Evolutionary conservation across 176 grass and related monocot species (phyloP), one percentile per base, ranked within the genome.

Genomic region (Zizania latifolia): DNA sequence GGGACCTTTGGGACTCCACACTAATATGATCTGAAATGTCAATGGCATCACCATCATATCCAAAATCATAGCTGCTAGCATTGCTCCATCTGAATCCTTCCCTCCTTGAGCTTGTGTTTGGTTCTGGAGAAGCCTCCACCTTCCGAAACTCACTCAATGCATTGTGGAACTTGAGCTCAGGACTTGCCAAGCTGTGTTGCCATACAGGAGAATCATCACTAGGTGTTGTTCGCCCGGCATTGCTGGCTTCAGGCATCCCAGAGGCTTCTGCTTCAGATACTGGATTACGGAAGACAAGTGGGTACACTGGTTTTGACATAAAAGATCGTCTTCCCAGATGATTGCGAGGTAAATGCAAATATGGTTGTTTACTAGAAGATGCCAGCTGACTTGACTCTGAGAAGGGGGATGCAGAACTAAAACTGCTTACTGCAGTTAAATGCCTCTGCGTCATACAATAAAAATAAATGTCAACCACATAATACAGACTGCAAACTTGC

Each of bases 31-130:
- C 96, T 30, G 75, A 68, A 35, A 94, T 88, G 64, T 99, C 96
- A 85, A 89, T 80, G 11, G 75, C 81, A 72, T 99, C 89, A 13
- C 91, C 89, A 23, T 99, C 96, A 36, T 90, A 95, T 66, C 89
- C 86, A 81, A 97, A 89, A 61, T 98, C 90, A 64, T 92, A 94
- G 70, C 89, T 95, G 58, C 96, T 95, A 17, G 92, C 86, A 58
- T 92, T 95, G 79, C 96, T 95, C 96, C 92, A 99, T 78, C 96
- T 86, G 59, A 95, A 99, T 28, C 92, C 96, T 83, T 95, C 94
- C 81, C 90, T 78, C 70, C 92, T 87, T 26, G 87, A 99, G 40
- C 89, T 88, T 29, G 77, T 86, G 67, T 87, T 90, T 1, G 61
- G 84, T 34, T 85, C 92, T 32, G 91, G 92, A 7, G 92, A 99